Evolutionary conservation across 2,329 filamentous ascomycete species (phyloP).

Genomic region (Ophiocordyceps camponoti-saundersi): DNA sequence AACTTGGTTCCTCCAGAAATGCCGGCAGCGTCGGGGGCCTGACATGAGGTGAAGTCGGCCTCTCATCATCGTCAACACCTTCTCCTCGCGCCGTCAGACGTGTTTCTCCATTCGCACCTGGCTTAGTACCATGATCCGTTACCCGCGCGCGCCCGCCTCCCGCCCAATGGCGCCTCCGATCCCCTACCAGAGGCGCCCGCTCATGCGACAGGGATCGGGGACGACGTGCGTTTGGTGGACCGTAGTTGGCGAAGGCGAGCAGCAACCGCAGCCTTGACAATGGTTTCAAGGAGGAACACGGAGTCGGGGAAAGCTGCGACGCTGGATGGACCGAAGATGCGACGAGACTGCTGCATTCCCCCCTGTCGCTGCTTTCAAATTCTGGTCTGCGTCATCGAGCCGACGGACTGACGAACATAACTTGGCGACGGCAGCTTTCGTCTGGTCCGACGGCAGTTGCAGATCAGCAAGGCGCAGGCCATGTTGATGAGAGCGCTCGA

Average conservation of each 20-base stretch:
- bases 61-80: too few relatives aligned
- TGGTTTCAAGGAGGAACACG: conserved; percentile 1
- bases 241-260: neutral
- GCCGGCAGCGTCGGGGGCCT: too few relatives aligned
- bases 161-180: neutral
- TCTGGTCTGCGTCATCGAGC: too few relatives aligned
- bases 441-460: too few relatives aligned
- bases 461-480: too few relatives aligned
- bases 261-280: neutral
- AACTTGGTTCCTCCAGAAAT: too few relatives aligned
- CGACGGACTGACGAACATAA: too few relatives aligned
- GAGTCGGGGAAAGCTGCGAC: neutral
- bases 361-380: neutral
- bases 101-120: neutral
- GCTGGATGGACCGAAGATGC: neutral
- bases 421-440: too few relatives aligned
- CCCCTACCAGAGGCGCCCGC: neutral
- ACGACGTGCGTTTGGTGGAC: neutral
- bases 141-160: neutral
- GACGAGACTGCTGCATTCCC: neutral
- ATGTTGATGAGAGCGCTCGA: too few relatives aligned
- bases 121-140: neutral
- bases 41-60: too few relatives aligned
- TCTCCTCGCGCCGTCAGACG: too few relatives aligned
- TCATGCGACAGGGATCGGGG: neutral